Evolutionary conservation across 1,284 basidiomycete genomes (phyloP), one percentile per base, ranked within the genome.

Genomic region (Tilletia horrida): DNA sequence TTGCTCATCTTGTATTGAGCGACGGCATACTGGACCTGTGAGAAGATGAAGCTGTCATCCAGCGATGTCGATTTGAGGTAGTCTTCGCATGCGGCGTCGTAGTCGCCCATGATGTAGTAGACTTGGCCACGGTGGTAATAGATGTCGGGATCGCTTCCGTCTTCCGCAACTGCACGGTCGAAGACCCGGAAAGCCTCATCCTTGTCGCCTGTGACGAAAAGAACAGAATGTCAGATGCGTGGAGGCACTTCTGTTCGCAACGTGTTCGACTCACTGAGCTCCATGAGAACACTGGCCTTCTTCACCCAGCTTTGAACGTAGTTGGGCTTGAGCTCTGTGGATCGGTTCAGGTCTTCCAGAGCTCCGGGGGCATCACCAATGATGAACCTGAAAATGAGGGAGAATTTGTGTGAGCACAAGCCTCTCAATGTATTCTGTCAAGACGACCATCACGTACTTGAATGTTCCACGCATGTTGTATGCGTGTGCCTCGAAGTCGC

Each of bases 111-210:
- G 83, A 98, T 97, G 84, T 97, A 98, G 83, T 92, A 87, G 52
- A 98, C 96, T 85, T 99, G 96, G 44, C 95, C 96, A 74, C 95
- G 92, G 84, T 99, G 96, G 84, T 99, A 99, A 85, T 93, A 98
- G 71, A 97, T 93, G 83, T 98, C 96, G 0, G 95, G 89, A 83
- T 98, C 93, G 64, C 89, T 84, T 4, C 89, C 83, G 79, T 97
- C 89, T 74, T 91, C 87, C 80, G 87, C 86, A 78, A 94, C 90
- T 0, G 96, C 96, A 69, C 89, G 86, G 67, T 95, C 92, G 82
- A 97, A 97, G 83, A 91, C 92, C 72, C 89, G 87, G 83, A 97
- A 93, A 1, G 94, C 91, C 71, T 88, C 88, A 29, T 86, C 85
- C 68, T 74, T 72, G 65, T 80, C 77, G 55, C 75, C 73, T 59